phyloP scores from a whole-genome alignment of 768 basidiomycete genomes.

The Lactarius quietus region DNA sequence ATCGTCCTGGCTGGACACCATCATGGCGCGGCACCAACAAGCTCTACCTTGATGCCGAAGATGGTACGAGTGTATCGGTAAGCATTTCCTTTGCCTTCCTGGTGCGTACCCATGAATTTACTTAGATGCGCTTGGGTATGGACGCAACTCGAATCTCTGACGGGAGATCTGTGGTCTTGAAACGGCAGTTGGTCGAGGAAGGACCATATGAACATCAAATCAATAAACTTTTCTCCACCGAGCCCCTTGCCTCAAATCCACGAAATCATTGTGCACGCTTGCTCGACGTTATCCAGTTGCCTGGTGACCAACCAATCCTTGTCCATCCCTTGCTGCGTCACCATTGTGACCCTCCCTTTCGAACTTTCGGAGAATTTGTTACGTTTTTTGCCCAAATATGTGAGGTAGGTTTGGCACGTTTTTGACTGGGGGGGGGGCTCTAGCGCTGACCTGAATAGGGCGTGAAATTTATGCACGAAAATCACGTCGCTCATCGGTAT shows the following conservation, averaged over 20 bases:
- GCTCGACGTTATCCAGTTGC: background rate
- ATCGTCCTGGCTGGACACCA: background rate
- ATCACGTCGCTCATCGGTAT: slow-evolving; percentile 31
- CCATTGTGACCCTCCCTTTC: slow-evolving; percentile 28
- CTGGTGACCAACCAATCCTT: slow-evolving; percentile 11
- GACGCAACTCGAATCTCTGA: slow-evolving; percentile 1
- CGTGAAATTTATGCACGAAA: slow-evolving; percentile 26
- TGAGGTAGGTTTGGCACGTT: slow-evolving; percentile 15
- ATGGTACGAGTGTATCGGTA: background rate
- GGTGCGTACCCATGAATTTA: background rate
- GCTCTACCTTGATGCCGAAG: background rate
- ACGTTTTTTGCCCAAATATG: slow-evolving; percentile 28
- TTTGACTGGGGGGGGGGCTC: too few relatives aligned
- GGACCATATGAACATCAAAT: background rate
- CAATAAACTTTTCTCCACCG: background rate
- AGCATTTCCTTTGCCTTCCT: background rate
- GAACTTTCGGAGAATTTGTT: slow-evolving; percentile 27
- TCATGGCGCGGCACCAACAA: slow-evolving; percentile 9
- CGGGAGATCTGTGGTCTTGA: background rate
- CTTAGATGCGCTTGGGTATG: background rate
- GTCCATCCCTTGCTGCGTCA: slow-evolving; percentile 31
- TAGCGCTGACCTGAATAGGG: slow-evolving; percentile 19
- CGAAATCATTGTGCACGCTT: slow-evolving; percentile 4
- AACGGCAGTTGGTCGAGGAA: background rate
- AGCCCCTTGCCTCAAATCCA: background rate